Evolutionary conservation across 2,329 filamentous ascomycete genomes (phyloP).

Genomic region (Aspergillus sp.): DNA sequence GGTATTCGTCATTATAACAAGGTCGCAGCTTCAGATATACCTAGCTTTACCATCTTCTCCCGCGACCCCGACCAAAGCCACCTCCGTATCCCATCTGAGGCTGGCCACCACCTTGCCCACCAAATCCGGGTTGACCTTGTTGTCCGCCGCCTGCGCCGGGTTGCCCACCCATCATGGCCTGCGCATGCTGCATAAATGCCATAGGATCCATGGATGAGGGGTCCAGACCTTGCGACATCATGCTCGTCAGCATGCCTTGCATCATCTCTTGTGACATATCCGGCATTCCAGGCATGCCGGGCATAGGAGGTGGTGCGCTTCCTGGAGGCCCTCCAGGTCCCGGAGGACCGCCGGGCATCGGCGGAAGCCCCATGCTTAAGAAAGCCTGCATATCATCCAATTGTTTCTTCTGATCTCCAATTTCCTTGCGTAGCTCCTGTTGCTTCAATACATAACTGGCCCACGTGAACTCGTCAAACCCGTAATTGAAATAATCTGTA

Average conservation of each 20-base stretch:
- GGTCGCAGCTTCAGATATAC: constrained; percentile 10
- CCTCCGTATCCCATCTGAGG: constrained; percentile 47
- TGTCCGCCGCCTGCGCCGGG: constrained; percentile 41
- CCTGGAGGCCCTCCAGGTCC: constrained; percentile 29
- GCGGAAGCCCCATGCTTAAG: constrained; percentile 54
- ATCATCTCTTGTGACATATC: constrained; percentile 58
- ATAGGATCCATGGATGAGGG: constrained; percentile 56
- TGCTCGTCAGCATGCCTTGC: constrained; percentile 59
- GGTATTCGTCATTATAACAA: constrained; percentile 19
- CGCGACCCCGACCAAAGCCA: constrained; percentile 43
- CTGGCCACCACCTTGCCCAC: constrained; percentile 39
- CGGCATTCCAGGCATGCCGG: constrained; percentile 48
- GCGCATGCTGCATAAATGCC: constrained; percentile 56
- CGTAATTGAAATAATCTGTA: constrained; percentile 98
- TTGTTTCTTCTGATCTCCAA: constrained; percentile 75
- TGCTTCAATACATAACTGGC: constrained; percentile 90
- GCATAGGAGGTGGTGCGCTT: constrained; percentile 37
- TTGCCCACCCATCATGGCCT: constrained; percentile 52
- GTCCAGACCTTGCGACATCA: constrained; percentile 57
- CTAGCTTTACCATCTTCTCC: constrained; percentile 40
- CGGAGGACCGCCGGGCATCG: constrained; percentile 41
- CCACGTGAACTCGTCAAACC: constrained; percentile 98
- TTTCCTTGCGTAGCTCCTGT: constrained; percentile 73
- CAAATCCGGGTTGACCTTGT: constrained; percentile 38
- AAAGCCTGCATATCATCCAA: constrained; percentile 63